A percentile compares a stretch with the other conserved stretches of the same genome.
These are phyloP conservation scores for Arthromyces matolae DNA, from an alignment of 768 basidiomycete species.

Conservation along the genomic window DNA sequence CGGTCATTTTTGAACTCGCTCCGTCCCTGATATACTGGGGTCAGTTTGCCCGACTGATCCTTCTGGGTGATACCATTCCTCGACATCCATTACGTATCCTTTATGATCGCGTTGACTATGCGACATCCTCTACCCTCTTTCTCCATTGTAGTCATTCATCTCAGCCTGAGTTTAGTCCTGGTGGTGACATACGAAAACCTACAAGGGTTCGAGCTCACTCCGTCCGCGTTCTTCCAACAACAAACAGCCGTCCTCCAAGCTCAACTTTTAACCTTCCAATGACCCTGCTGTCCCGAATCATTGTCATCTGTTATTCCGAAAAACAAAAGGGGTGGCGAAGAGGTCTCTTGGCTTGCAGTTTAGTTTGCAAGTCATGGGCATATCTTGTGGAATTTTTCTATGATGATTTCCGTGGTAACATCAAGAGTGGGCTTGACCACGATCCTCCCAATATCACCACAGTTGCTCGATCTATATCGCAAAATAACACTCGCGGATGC, in stretches of 20 bases:
- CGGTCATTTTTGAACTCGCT: constrained; percentile 5
- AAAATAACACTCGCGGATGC: background rate
- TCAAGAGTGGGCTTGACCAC: background rate
- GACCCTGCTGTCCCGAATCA: constrained; percentile 2
- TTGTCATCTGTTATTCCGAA: background rate
- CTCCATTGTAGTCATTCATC: constrained; percentile 9
- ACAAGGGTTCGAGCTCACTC: background rate
- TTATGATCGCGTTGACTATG: constrained; percentile 1
- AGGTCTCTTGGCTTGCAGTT: constrained; percentile 6
- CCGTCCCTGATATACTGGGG: constrained; percentile 3
- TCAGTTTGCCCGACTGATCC: background rate
- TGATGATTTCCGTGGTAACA: background rate
- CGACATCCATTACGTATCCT: background rate
- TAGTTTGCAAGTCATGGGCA: constrained; percentile 12
- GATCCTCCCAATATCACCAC: constrained; percentile 1
- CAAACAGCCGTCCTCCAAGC: background rate
- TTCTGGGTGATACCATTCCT: background rate
- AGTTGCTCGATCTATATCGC: constrained; percentile 5
- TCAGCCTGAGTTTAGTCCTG: constrained; percentile 2
- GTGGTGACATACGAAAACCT: constrained; percentile 1
- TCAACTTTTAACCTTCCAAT: constrained; percentile 6
- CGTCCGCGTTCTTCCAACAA: constrained; percentile 5
- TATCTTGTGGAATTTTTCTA: constrained; percentile 10
- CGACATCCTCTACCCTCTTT: constrained; percentile 1
- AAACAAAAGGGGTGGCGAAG: constrained; percentile 11